A percentile compares a stretch with the other conserved stretches of the same genome.
Conservation (phyloP, 192 early-diverging fungal species). For the Martensiomyces pterosporus region DNA sequence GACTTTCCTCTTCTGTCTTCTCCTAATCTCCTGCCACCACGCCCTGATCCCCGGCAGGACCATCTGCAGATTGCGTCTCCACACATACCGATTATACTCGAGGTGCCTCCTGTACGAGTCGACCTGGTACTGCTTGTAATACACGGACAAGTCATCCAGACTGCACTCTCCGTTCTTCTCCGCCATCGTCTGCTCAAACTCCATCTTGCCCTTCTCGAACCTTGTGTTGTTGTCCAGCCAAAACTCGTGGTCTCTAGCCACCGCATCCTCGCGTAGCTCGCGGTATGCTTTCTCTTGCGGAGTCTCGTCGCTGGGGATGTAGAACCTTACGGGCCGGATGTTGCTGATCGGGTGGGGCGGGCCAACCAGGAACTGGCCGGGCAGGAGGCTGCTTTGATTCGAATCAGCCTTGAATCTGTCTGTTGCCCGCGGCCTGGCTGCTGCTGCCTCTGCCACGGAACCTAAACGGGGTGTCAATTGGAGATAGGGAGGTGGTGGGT, state of each 20-base stretch:
- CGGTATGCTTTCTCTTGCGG: constrained; percentile 21
- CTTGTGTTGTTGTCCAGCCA: constrained; percentile 44
- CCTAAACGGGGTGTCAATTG: too few relatives aligned
- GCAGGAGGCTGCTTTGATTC: constrained; percentile 19
- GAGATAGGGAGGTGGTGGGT: too few relatives aligned
- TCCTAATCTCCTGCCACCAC: constrained; percentile 20
- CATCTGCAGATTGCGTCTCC: constrained; percentile 31
- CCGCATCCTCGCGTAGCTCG: constrained; percentile 26
- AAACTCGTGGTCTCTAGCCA: constrained; percentile 32
- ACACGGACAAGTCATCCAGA: constrained; percentile 38
- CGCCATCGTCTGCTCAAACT: constrained; percentile 25
- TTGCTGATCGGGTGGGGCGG: constrained; percentile 42
- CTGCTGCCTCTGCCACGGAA: too few relatives aligned
- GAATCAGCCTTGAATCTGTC: background rate
- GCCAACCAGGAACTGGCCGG: constrained; percentile 41
- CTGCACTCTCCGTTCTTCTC: constrained; percentile 19
- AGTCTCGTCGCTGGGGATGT: constrained; percentile 33
- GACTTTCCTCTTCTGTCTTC: constrained; percentile 9
- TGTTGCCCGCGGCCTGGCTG: too few relatives aligned
- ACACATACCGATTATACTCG: constrained; percentile 40
- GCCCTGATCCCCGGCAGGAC: constrained; percentile 35
- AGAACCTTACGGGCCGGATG: constrained; percentile 35
- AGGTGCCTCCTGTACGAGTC: constrained; percentile 36
- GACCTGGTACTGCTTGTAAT: constrained; percentile 40
- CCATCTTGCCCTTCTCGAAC: constrained; percentile 31